Evolutionary conservation across 202 grass and related monocot genomes (phyloP).

Genomic region (Elaeis oleifera): DNA sequence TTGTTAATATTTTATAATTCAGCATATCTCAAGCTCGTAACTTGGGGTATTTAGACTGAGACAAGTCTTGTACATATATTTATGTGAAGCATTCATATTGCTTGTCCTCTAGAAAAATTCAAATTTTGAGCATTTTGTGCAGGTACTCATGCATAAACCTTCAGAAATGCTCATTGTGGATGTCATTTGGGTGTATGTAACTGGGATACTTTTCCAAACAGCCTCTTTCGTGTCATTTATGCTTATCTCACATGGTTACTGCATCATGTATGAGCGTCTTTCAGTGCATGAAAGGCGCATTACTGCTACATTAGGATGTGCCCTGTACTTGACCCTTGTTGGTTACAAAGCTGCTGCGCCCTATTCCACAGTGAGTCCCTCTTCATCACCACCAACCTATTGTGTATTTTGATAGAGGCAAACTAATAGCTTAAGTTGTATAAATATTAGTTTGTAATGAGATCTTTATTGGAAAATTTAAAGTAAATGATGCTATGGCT

Average conservation of each 20-base stretch:
- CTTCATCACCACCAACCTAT: not conserved
- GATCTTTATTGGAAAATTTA: too few relatives aligned
- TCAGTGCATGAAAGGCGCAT: constrained; percentile 67
- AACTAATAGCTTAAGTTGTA: too few relatives aligned
- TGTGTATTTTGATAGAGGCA: too few relatives aligned
- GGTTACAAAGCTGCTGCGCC: constrained; percentile 87
- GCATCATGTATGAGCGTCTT: constrained; percentile 84
- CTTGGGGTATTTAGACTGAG: too few relatives aligned
- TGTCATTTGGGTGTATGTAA: constrained; percentile 98
- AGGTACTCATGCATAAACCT: constrained; percentile 94
- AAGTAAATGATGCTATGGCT: too few relatives aligned
- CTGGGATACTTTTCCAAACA: constrained; percentile 95
- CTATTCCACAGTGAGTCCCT: constrained; percentile 60
- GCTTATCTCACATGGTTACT: constrained; percentile 92
- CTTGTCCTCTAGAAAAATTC: not conserved
- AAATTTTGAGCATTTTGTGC: not conserved
- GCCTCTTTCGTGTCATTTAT: constrained; percentile 82
- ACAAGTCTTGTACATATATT: too few relatives aligned
- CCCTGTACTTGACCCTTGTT: constrained; percentile 88
- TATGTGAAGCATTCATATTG: too few relatives aligned
- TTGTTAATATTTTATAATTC: too few relatives aligned
- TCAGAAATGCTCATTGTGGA: constrained; percentile 84
- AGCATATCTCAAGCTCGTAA: too few relatives aligned
- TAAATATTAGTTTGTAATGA: too few relatives aligned
- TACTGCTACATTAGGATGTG: constrained; percentile 52